A percentile compares a stretch with the other conserved stretches of the same genome.
Conservation (phyloP, 1,139 yeast genomes). For the Kodamaea ohmeri region DNA sequence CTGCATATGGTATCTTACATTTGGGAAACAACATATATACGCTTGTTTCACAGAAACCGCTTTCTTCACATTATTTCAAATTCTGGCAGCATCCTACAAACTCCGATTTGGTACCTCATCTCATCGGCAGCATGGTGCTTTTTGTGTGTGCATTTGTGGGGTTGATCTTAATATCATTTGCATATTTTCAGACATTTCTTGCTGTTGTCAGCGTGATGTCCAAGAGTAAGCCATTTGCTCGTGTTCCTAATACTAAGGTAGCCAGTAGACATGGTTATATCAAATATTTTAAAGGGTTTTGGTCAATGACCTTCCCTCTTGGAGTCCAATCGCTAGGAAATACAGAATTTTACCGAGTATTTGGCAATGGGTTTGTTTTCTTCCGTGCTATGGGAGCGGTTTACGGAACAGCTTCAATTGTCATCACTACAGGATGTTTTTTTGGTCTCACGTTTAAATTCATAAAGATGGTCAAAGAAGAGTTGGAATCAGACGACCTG, state of each 20-base stretch:
- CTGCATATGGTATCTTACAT: slow-evolving; percentile 62
- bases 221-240: slow-evolving; percentile 22
- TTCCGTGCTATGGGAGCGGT: slow-evolving; percentile 62
- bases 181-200: slow-evolving; percentile 22
- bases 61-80: slow-evolving; percentile 8
- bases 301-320: slow-evolving; percentile 88
- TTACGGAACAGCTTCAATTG: slow-evolving; percentile 48
- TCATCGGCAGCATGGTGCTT: slow-evolving; percentile 20
- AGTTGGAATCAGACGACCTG: background rate
- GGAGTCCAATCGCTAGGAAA: slow-evolving; percentile 77
- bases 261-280: slow-evolving; percentile 26
- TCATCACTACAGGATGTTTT: slow-evolving; percentile 36
- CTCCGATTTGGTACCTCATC: background rate
- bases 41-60: slow-evolving; percentile 11
- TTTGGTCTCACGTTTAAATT: slow-evolving; percentile 22
- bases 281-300: slow-evolving; percentile 61
- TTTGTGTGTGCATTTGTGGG: slow-evolving; percentile 21
- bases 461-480: slow-evolving; percentile 1
- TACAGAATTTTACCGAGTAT: slow-evolving; percentile 45
- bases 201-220: slow-evolving; percentile 21
- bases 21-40: slow-evolving; percentile 44
- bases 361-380: slow-evolving; percentile 42
- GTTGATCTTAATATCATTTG: slow-evolving; percentile 19
- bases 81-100: background rate
- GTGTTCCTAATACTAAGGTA: slow-evolving; percentile 15